phyloP scores from a whole-genome alignment of 116 monocot genomes.

The Zostera marina region DNA sequence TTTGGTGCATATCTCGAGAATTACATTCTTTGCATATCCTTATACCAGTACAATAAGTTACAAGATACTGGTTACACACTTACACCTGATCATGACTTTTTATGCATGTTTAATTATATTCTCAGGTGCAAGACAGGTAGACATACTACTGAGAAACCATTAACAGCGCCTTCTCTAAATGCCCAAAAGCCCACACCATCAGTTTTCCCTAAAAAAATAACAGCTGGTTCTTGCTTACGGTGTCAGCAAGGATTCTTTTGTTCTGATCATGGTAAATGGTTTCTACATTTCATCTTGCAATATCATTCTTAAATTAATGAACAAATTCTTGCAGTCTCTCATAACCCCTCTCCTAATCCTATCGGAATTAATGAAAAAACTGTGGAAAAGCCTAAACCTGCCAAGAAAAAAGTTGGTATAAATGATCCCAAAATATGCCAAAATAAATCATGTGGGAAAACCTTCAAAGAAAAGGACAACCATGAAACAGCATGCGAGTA shows the following conservation, averaged over 20 bases:
- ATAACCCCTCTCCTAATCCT: constrained; percentile 16
- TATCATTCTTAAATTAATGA: neutral
- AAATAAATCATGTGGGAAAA: constrained; percentile 89
- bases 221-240: constrained; percentile 45
- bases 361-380: constrained; percentile 1
- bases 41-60: too few relatives aligned
- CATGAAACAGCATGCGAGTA: constrained; percentile 77
- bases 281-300: neutral
- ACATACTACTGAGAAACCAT: constrained; percentile 80
- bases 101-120: constrained; percentile 9
- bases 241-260: constrained; percentile 97
- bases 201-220: constrained; percentile 14
- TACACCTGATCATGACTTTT: too few relatives aligned
- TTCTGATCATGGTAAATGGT: constrained; percentile 77
- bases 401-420: constrained; percentile 44
- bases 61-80: too few relatives aligned
- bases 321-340: constrained; percentile 32
- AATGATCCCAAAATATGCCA: constrained; percentile 59
- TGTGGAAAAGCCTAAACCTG: constrained; percentile 3
- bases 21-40: too few relatives aligned
- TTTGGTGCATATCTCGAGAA: too few relatives aligned
- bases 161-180: constrained; percentile 23
- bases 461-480: constrained; percentile 91
- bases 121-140: constrained; percentile 82
- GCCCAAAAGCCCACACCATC: constrained; percentile 26